Conservation (phyloP, 768 basidiomycete species). For the Multifurca ochricompacta region DNA sequence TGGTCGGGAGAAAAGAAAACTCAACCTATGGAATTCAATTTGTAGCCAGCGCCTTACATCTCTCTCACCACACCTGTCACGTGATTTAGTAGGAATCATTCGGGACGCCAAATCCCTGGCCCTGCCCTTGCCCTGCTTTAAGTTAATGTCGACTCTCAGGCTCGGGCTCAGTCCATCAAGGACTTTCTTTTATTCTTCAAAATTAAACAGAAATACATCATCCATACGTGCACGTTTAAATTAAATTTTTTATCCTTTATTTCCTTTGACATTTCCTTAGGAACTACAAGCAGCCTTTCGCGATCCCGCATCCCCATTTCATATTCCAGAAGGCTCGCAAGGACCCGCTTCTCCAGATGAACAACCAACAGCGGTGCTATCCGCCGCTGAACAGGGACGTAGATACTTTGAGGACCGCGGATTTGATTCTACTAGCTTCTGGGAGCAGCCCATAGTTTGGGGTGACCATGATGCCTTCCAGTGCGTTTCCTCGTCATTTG, state of each 20-base stretch:
- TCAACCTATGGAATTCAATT: conserved; percentile 14
- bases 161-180: no score
- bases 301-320: conserved; percentile 58
- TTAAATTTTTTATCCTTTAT: background rate
- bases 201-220: background rate
- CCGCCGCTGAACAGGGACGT: conserved; percentile 32
- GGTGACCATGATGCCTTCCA: conserved; percentile 75
- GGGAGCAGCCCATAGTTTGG: conserved; percentile 74
- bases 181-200: background rate
- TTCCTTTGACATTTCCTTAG: conserved; percentile 28
- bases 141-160: no score
- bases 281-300: conserved; percentile 54
- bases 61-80: background rate
- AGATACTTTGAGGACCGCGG: conserved; percentile 39
- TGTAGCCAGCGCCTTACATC: background rate
- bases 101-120: background rate
- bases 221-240: conserved; percentile 15
- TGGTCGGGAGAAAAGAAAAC: conserved; percentile 16
- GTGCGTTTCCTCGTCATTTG: conserved; percentile 34
- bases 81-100: background rate
- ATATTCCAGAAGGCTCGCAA: conserved; percentile 48
- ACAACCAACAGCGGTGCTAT: conserved; percentile 19
- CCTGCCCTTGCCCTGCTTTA: no score
- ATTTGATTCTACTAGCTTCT: conserved; percentile 59
- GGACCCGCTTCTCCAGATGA: conserved; percentile 57